Evolutionary conservation across 306 rosid genomes (phyloP), one percentile per base, ranked within the genome.

Genomic region (Sindora glabra): DNA sequence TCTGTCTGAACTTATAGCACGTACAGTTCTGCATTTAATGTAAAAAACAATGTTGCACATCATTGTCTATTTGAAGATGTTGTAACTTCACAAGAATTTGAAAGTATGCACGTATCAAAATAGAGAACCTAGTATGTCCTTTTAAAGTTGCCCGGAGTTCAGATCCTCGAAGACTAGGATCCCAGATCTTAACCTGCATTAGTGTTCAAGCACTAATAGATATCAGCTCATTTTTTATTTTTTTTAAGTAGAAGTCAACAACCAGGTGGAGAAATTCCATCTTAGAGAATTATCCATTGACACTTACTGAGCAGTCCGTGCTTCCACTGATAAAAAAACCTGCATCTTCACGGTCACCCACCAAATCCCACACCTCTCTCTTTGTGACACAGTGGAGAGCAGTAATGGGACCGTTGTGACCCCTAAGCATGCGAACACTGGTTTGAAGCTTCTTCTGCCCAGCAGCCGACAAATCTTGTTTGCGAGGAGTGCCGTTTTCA

Each of bases 311-410:
- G 82, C 96, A 80, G 71, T 92, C 99, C 10, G 95, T 83, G 83
- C 99, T 86, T 73, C 99, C 99, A 68, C 99, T 89, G 41, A 92
- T 89, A 69, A 92, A 86, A 75, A 92, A 89, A 52, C 99, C 99
- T 45, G 99, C 96, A 78, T 92, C 99, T 81, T 92, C 99, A 56
- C 96, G 99, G 74, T 92, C 99, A 74, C 99, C 96, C 65, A 92
- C 90, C 71, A 92, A 87, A 81, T 92, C 99, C 96, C 99, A 92
- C 64, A 89, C 99, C 68, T 89, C 99, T 79, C 99, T 82, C 73
- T 85, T 92, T 10, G 99, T 83, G 44, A 92, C 99, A 80, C 96
- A 92, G 70, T 92, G 99, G 59, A 92, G 81, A 76, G 99, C 95
- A 68, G 95, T 92, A 52, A 92, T 70, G 26, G 95, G 79, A 48